phyloP scores from a whole-genome alignment of 345 rosid species.

The Arabidopsis arenosa region DNA sequence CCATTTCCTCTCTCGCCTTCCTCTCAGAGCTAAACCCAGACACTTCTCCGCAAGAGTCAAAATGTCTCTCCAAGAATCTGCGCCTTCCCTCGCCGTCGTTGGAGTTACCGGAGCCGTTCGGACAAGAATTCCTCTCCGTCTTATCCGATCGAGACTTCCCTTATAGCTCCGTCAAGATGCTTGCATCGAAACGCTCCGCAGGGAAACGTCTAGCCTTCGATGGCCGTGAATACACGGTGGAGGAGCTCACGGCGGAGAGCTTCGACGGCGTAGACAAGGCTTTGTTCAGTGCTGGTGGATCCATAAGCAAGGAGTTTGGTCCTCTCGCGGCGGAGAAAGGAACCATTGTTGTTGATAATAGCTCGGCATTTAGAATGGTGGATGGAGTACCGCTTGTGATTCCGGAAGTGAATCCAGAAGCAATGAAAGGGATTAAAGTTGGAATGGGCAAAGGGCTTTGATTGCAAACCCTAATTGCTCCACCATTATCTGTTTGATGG shows the following conservation, averaged over 20 bases:
- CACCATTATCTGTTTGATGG: constrained; percentile 97
- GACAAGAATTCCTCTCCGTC: constrained; percentile 90
- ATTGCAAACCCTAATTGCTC: constrained; percentile 97
- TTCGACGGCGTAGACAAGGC: constrained; percentile 87
- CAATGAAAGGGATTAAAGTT: constrained; percentile 72
- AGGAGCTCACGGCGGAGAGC: constrained; percentile 85
- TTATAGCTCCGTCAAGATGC: constrained; percentile 88
- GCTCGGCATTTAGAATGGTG: constrained; percentile 93
- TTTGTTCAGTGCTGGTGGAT: constrained; percentile 92
- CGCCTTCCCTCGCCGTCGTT: constrained; percentile 85
- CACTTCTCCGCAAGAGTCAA: constrained; percentile 56
- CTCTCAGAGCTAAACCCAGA: constrained; percentile 41
- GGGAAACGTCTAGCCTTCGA: constrained; percentile 74
- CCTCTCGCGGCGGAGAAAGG: constrained; percentile 86
- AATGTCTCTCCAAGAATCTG: constrained; percentile 82
- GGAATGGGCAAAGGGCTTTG: constrained; percentile 76
- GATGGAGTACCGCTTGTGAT: constrained; percentile 88
- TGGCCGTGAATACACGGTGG: constrained; percentile 62
- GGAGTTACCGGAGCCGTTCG: constrained; percentile 97
- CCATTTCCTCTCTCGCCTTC: constrained; percentile 47
- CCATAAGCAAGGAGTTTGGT: constrained; percentile 82
- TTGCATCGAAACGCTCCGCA: constrained; percentile 95
- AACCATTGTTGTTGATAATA: constrained; percentile 83
- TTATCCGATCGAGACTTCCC: constrained; percentile 89
- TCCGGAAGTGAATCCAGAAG: constrained; percentile 97